Base-by-base conservation (phyloP, 2,329 filamentous ascomycete genomes). In the Ceratocystis eucalypticola region DNA sequence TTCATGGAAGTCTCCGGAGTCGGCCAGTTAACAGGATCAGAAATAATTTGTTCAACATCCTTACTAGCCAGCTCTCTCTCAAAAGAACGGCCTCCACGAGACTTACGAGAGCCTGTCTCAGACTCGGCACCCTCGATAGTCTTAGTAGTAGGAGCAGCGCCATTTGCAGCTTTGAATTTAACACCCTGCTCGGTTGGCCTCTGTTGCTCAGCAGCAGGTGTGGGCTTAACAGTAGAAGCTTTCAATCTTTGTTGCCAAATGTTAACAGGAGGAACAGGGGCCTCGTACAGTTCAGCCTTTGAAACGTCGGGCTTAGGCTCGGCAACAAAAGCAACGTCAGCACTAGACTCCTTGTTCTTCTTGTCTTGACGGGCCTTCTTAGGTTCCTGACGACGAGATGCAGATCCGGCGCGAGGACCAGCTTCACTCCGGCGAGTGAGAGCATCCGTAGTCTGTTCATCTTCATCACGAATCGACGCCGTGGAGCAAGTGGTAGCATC, bases 211-310 rank as follows among this genome's bases (percentile, higher is more conserved):
- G 55, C 17, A 37, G 55, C 15, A 17, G 55, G n/a, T 71, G 82
- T 87, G 17, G 55, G 55, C 55, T 20, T 59, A 12, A 37, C 30
- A 20, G 25, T 8, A 66, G 92, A 84, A 61, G 85, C 85, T 71
- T 91, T 87, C 71, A 82, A 87, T 67, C 92, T 84, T 76, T 92
- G 85, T 69, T 86, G 83, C 93, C 94, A 99, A 69, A 92, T 79
- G 74, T 99, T 99, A 67, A 96, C 88, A 1, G 84, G 75, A 0
- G 94, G 94, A 55, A 89, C 80, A 37, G 91, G 88, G 20, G 93
- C 93, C 68, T 94, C 90, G 61, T 88, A 87, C 53, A 96, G 79
- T 71, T 87, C 82, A 57, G 84, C 77, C 71, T 86, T 84, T 71
- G 82, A 78, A 15, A 79, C 78, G 68, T 83, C 77, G 70, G 83